Evolutionary conservation across 2,329 filamentous ascomycete species (phyloP), one percentile per base, ranked within the genome.

Genomic region (Tolypocladium tropicale): DNA sequence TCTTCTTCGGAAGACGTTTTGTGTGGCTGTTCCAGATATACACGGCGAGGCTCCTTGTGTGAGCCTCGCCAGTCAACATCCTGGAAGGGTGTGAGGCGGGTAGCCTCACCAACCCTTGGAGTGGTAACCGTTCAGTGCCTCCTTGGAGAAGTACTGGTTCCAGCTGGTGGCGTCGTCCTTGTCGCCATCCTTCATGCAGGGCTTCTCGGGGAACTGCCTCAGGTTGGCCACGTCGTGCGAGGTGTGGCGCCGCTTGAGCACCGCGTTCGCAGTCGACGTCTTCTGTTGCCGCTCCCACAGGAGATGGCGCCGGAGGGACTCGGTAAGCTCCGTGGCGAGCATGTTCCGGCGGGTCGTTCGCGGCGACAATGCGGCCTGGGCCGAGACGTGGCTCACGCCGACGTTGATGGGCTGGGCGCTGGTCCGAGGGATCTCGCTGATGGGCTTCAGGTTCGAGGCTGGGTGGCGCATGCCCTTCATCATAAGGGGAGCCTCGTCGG

Each of bases 281-380:
- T 94, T 95, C 68, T 97, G 93, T 67, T 95, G 90, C 54, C 94
- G 87, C 71, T 99, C 94, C 89, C 90, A 95, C 18, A 97, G 81
- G 18, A 99, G 84, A 65, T 96, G 89, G 63, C 91, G 89, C 25
- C 94, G 85, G 4, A 99, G 84, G 25, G 90, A 95, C 69, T 96
- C 91, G 2, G 93, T 96, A 55, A 99, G 78, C 74, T 99, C 94
- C 0, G 90, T 95, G 10, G 90, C 88, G 56, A 99, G 81, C 94
- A 99, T 99, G 72, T 96, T 95, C 58, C 92, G 84, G 53, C 94
- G 84, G 0, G 92, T 96, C 0, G 93, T 96, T 57, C 91, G 84
- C 4, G 94, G 94, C 6, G 94, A 97, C 61, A 96, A 80, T 2
- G 90, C 89, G 32, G 85, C 83, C 55, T 89, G 87, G 61, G 88